Base-by-base conservation (phyloP, 495 filamentous ascomycete species). In the Neurospora sp. region DNA sequence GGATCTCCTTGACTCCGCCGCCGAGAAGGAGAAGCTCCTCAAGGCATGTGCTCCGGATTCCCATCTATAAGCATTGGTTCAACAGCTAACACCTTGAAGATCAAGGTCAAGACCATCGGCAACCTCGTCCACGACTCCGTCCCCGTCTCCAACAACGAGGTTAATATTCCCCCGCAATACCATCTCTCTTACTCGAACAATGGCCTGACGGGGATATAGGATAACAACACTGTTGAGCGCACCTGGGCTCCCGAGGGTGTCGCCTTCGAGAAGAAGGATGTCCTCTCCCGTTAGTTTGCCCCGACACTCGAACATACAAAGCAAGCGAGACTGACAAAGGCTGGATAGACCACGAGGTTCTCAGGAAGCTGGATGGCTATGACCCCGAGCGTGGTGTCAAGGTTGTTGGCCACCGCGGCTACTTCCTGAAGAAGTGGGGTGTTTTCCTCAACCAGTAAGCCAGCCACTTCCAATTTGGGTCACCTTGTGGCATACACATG, bases 61-160 rank as follows among this genome's bases (percentile, higher is more conserved):
- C 7, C 9, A 5, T 6, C 38, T 59, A n/a, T 17, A 17, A 17
- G 37, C 10, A 1, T 39, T n/a, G 61, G n/a, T 35, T 44, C 70
- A 45, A 31, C 45, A 9, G 35, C 68, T 73, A 20, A 70, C 38
- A 45, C 17, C 12, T 68, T 31, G 70, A 88, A 90, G 75, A 85
- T 82, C 75, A 97, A 95, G 84, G 87, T 95, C 75, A 92, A 91
- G 78, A 90, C 88, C 0, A 91, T 99, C 76, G 96, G 96, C 61
- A 99, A 99, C 79, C 89, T 96, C 79, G 95, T 99, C 35, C 94
- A 98, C 82, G 90, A 93, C 31, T 91, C 90, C 2, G 96, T 98
- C 14, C 96, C 94, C n/a, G 81, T 97, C 69, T 93, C 90, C 82
- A 87, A 96, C 78, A 93, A 94, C 78, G 96, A 99, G 76, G 76